Evolutionary conservation across 2,329 filamentous ascomycete genomes (phyloP).

Genomic region (Pseudogymnoascus sp.): DNA sequence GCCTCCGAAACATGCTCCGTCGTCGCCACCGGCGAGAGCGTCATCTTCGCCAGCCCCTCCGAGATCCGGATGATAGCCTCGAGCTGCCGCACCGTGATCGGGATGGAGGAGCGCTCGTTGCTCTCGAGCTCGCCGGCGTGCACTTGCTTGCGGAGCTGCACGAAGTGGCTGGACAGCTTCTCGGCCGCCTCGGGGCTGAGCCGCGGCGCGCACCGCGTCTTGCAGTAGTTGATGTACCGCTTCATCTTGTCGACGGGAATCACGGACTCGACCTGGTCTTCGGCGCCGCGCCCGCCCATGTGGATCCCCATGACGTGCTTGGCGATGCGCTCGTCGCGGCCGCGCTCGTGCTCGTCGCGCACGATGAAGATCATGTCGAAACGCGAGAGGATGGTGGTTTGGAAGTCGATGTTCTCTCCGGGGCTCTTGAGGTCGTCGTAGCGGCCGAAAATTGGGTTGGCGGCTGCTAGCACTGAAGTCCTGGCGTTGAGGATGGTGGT

Average conservation of each 20-base stretch:
- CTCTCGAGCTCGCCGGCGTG: slow-evolving; percentile 84
- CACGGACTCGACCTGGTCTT: slow-evolving; percentile 77
- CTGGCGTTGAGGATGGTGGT: slow-evolving; percentile 95
- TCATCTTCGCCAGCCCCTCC: slow-evolving; percentile 87
- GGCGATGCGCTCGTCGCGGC: slow-evolving; percentile 85
- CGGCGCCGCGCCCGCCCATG: slow-evolving; percentile 77
- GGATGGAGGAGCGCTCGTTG: slow-evolving; percentile 85
- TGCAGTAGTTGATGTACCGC: slow-evolving; percentile 94
- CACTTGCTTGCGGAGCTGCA: slow-evolving; percentile 89
- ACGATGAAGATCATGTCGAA: slow-evolving; percentile 99
- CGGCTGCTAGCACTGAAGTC: slow-evolving; percentile 89
- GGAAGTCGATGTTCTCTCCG: slow-evolving; percentile 98
- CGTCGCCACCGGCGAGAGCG: slow-evolving; percentile 75
- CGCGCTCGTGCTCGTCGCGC: slow-evolving; percentile 83
- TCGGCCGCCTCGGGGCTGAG: slow-evolving; percentile 86
- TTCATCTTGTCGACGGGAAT: slow-evolving; percentile 96
- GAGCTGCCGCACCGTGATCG: slow-evolving; percentile 93
- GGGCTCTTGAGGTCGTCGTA: slow-evolving; percentile 98
- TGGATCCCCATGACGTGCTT: slow-evolving; percentile 97
- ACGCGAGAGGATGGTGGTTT: slow-evolving; percentile 94
- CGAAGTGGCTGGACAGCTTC: slow-evolving; percentile 94
- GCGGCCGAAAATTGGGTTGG: slow-evolving; percentile 93
- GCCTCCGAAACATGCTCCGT: slow-evolving; percentile 94
- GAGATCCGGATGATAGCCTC: slow-evolving; percentile 97
- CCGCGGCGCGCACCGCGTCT: slow-evolving; percentile 87